A percentile compares a stretch with the other conserved stretches of the same genome.
Conservation (phyloP, 257 asterid genomes). For the Ballota nigra region DNA sequence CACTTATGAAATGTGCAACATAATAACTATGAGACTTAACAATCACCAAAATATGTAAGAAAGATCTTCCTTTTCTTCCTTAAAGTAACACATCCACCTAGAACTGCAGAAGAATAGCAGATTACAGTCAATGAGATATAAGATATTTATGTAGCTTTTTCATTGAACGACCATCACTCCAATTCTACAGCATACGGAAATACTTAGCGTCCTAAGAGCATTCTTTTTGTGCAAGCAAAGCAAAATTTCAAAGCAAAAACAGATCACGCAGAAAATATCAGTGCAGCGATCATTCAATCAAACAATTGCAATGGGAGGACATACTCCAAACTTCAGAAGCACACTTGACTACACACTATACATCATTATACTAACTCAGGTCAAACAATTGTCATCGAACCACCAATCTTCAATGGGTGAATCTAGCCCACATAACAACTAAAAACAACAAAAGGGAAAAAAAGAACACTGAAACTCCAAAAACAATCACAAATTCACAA, state of each 20-base stretch:
- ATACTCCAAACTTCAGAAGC: conserved; percentile 3
- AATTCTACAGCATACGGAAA: background rate
- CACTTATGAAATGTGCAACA: background rate
- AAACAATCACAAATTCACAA: background rate
- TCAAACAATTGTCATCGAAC: background rate
- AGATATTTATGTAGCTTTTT: background rate
- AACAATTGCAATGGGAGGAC: background rate
- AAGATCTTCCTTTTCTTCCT: conserved; percentile 1
- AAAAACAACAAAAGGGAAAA: background rate
- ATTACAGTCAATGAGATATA: conserved; percentile 1
- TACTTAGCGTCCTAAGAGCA: background rate
- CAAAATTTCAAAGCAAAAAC: background rate
- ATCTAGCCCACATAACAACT: conserved; percentile 6
- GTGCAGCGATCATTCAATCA: background rate
- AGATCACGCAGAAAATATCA: background rate
- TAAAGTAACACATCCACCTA: background rate
- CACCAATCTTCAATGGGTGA: background rate
- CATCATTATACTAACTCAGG: background rate
- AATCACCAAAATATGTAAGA: background rate
- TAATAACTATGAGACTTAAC: background rate
- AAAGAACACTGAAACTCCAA: background rate
- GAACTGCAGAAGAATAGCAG: background rate
- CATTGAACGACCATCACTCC: background rate
- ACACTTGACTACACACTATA: background rate
- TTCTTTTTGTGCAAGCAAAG: background rate